Percentiles rank a stretch among this genome's conserved stretches.
Conservation (phyloP, 768 basidiomycete genomes). For the Pulveroboletus sp. region DNA sequence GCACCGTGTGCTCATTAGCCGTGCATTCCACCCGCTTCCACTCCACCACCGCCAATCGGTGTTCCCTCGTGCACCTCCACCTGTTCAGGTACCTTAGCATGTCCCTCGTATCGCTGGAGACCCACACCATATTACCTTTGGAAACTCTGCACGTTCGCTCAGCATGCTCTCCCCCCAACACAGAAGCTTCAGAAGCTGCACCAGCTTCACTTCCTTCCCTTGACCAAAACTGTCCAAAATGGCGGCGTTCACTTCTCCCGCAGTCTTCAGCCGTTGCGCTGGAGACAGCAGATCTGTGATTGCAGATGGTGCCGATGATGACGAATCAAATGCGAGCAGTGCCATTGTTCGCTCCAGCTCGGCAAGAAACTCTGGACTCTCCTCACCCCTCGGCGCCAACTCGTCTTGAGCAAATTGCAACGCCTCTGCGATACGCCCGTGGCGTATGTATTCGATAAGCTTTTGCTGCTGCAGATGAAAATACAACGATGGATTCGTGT, state of each 20-base stretch:
- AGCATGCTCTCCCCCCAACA: constrained; percentile 86
- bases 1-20: constrained; percentile 16
- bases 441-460: constrained; percentile 91
- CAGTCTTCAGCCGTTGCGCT: constrained; percentile 90
- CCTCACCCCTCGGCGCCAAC: constrained; percentile 91
- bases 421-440: constrained; percentile 74
- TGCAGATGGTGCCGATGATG: constrained; percentile 48
- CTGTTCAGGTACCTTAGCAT: constrained; percentile 25
- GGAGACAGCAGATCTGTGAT: constrained; percentile 82
- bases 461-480: constrained; percentile 96
- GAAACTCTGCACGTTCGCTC: constrained; percentile 76
- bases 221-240: constrained; percentile 91
- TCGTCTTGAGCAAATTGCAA: constrained; percentile 91
- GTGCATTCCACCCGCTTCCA: constrained; percentile 22
- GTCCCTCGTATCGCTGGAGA: constrained; percentile 20
- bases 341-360: constrained; percentile 97
- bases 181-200: constrained; percentile 76
- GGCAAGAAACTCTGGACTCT: constrained; percentile 87
- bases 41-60: constrained; percentile 8
- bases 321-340: constrained; percentile 76
- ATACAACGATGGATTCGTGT: constrained; percentile 89
- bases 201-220: constrained; percentile 88
- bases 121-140: constrained; percentile 50
- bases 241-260: constrained; percentile 92
- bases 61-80: constrained; percentile 30